These are phyloP conservation scores for Dryadomyces quercus-mongolicae DNA, from an alignment of 2,329 filamentous ascomycete genomes.

Conservation along the genomic window DNA sequence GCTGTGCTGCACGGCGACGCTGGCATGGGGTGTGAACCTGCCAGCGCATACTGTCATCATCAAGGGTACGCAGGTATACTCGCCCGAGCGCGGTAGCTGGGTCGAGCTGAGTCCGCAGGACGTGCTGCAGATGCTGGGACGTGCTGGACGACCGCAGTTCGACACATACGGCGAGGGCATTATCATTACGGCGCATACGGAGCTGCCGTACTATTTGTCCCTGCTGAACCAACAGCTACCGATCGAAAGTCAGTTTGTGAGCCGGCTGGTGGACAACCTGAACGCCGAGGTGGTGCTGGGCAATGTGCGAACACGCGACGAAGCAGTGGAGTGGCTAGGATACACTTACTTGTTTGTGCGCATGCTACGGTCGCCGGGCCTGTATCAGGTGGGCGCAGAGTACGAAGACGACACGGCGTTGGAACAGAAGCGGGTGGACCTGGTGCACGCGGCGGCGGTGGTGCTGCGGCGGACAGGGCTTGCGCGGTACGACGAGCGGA, in stretches of 20 bases:
- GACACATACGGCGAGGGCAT: constrained; percentile 98
- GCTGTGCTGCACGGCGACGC: constrained; percentile 91
- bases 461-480: constrained; percentile 80
- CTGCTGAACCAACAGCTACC: constrained; percentile 94
- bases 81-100: constrained; percentile 96
- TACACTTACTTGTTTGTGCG: constrained; percentile 97
- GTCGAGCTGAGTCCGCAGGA: constrained; percentile 95
- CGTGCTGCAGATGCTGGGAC: constrained; percentile 95
- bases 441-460: constrained; percentile 85
- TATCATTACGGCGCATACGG: constrained; percentile 89
- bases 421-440: constrained; percentile 94
- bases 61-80: constrained; percentile 97
- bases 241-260: constrained; percentile 92
- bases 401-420: constrained; percentile 86
- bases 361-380: constrained; percentile 87
- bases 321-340: constrained; percentile 97
- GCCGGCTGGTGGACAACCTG: constrained; percentile 85
- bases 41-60: constrained; percentile 98
- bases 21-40: constrained; percentile 97
- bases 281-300: constrained; percentile 95
- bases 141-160: constrained; percentile 90
- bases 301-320: constrained; percentile 81
- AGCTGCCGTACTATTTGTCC: constrained; percentile 96
- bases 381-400: constrained; percentile 92
- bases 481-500: constrained; percentile 91